Base-by-base conservation (phyloP, 2,329 filamentous ascomycete genomes). In the Colletotrichum tabaci region DNA sequence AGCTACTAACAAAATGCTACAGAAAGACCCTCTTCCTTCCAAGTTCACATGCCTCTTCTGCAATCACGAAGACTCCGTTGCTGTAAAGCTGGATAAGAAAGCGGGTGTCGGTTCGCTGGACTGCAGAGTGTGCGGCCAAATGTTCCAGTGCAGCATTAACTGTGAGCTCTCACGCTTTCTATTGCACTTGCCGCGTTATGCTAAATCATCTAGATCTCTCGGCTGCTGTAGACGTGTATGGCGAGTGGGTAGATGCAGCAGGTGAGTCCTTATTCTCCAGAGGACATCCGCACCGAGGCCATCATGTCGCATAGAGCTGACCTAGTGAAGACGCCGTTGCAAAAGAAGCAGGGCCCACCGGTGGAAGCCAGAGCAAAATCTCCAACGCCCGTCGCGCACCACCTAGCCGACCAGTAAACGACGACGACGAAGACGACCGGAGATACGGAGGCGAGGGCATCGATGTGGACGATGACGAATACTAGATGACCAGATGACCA, bases 41-140 rank as follows among this genome's bases (percentile, higher is more conserved):
- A 90, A 90, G n/a, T 99, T 99, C 82, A 94, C 95, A 68, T 99
- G 96, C 81, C 91, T 99, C 56, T 99, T 99, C 85, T 99, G 96
- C 87, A 98, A 98, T 82, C 95, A 98, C 84, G 96, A 98, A 80
- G 96, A 94, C 75, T 94, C 95, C 0, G 94, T 99, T 63, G 89
- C 90, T 38, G 93, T 98, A 76, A 96, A 97, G 82, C 88, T 99
- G 61, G 95, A 99, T 81, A 98, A 97, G 87, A 98, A 98, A 81
- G 87, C 91, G 38, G 94, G 94, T 62, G 89, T 98, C 47, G 96
- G 96, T 57, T 90, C 93, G 73, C 87, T 99, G 35, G 90, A 92
- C 71, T 99, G 96, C 86, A 97, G 96, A 81, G 90, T 98, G 64
- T 99, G 96, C 82, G 95, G 94, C 3, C 96, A 98, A 84, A 92